Base-by-base conservation (phyloP, 2,329 filamentous ascomycete genomes). In the Monilinia polystroma region DNA sequence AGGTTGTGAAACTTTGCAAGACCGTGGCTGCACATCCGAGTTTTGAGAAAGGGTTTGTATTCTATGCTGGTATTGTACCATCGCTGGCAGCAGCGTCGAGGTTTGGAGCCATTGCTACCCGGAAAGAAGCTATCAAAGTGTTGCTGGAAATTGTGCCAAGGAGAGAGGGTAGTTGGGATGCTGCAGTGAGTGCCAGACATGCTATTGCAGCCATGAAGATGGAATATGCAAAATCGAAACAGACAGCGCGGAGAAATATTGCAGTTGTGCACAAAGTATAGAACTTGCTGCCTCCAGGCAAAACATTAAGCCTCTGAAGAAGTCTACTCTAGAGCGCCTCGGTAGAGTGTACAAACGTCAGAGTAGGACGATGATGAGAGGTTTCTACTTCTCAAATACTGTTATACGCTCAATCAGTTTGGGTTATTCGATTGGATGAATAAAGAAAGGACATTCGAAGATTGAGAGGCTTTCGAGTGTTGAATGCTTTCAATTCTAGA, bases 111-210 rank as follows among this genome's bases (percentile, higher is more conserved):
- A 32, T 60, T 11, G 16, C 26, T 41, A 52, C 47, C 7, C 45
- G 63, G 12, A 66, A 60, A 32, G 35, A 53, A n/a, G 63, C 45
- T 0, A 60, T 66, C 2, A 45, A 60, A 51, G n/a, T 66, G 12
- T 23, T 66, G 20, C 20, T 66, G 16, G 55, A 45, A 12, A 66
- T 66, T 35, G 47, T 66, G 23, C 55, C 63, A 10, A 60, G 63
- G 23, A 66, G 63, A 66, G 63, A 66, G 49, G 63, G 63, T 18
- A 38, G 43, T 20, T 60, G 63, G 63, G 55, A 66, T 53, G 63
- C 63, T 20, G 54, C 63, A 41, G 10, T 35, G 3, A 41, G 43
- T 32, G 63, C 55, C 23, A 51, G 16, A 43, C 43, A 60, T 32
- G 63, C 63, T 4, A 66, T 60, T 60, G 57, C 29, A 16, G 57